Evolutionary conservation across 2,329 filamentous ascomycete genomes (phyloP).

Genomic region (Calonectria pseudoreteaudii): DNA sequence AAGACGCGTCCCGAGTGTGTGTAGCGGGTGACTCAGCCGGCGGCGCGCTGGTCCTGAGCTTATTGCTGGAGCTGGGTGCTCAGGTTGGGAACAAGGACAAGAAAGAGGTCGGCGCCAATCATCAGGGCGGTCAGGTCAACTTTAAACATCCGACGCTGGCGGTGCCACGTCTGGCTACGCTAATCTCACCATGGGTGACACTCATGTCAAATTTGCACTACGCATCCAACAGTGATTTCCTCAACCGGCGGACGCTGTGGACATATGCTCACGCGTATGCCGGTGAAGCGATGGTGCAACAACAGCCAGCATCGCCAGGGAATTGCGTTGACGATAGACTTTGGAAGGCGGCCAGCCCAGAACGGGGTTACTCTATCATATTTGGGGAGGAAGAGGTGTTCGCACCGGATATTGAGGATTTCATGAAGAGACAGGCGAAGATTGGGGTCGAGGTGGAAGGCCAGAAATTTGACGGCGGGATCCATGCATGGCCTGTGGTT

Average conservation of each 20-base stretch:
- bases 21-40: conserved; percentile 86
- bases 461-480: conserved; percentile 72
- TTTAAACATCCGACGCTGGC: conserved; percentile 37
- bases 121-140: conserved; percentile 29
- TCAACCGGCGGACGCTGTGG: conserved; percentile 74
- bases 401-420: conserved; percentile 73
- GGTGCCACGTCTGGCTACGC: conserved; percentile 66
- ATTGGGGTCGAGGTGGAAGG: conserved; percentile 66
- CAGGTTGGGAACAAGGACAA: conserved; percentile 38
- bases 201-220: conserved; percentile 75
- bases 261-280: conserved; percentile 77
- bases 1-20: conserved; percentile 72
- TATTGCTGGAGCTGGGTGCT: conserved; percentile 74
- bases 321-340: conserved; percentile 72
- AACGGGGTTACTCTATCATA: conserved; percentile 74
- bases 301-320: conserved; percentile 71
- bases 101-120: conserved; percentile 26
- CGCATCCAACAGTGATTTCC: conserved; percentile 80
- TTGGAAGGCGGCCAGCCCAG: conserved; percentile 76
- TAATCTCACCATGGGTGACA: conserved; percentile 86
- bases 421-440: conserved; percentile 67
- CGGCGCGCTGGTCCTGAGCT: conserved; percentile 77
- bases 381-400: conserved; percentile 86
- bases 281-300: conserved; percentile 55
- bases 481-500: conserved; percentile 88